phyloP scores from a whole-genome alignment of 169 alveolate genomes.

The Toxoplasma gondii region DNA sequence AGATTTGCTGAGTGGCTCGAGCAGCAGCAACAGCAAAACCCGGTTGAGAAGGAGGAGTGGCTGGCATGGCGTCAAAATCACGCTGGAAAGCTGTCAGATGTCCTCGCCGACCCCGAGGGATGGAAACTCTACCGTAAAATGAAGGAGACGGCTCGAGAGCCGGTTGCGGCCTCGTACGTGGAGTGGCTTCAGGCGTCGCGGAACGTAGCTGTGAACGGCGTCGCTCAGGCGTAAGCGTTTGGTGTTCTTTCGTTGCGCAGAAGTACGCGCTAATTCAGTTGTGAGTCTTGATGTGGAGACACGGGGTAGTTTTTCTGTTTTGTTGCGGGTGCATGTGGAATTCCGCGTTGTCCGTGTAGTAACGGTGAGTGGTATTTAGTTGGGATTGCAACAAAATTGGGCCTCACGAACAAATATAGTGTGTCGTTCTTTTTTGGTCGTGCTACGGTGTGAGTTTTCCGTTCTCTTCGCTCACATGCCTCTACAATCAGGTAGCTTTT shows the following conservation, averaged over 20 bases:
- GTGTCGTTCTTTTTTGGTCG: no score
- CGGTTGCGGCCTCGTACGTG: conserved; percentile 55
- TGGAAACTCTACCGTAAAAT: conserved; percentile 43
- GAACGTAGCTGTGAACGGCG: not conserved
- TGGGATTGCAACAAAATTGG: not conserved
- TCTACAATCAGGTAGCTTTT: not conserved
- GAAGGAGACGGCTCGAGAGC: not conserved
- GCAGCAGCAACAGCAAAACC: conserved; percentile 51
- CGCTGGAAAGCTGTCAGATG: conserved; percentile 58
- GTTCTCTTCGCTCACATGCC: not conserved
- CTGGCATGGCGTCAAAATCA: conserved; percentile 62
- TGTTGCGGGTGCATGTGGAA: not conserved
- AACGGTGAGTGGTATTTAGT: not conserved
- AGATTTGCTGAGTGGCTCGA: conserved; percentile 18
- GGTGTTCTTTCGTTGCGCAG: not conserved
- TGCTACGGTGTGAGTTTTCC: no score
- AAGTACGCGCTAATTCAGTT: not conserved
- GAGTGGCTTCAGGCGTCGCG: conserved; percentile 58
- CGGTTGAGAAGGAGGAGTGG: conserved; percentile 47
- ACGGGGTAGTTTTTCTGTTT: not conserved
- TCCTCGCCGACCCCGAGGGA: conserved; percentile 66
- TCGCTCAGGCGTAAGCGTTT: not conserved
- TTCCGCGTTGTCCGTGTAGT: not conserved
- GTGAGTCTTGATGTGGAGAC: not conserved
- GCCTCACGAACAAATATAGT: no score